Conservation (phyloP, 1,284 basidiomycete species). For the Puccinia brachypodii region DNA sequence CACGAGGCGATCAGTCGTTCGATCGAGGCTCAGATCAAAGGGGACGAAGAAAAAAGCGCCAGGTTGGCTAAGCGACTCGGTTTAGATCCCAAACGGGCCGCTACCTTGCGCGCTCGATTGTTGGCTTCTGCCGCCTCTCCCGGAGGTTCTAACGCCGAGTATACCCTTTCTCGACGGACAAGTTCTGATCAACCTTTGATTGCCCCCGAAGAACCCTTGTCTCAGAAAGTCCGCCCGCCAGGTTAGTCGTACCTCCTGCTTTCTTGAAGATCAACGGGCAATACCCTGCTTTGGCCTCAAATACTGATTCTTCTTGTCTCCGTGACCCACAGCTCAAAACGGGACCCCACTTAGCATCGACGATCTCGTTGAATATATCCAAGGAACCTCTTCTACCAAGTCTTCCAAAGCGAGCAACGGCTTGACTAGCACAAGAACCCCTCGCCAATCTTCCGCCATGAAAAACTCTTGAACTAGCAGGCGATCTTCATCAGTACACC, state of each 20-base stretch:
- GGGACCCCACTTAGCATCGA: slow-evolving; percentile 28
- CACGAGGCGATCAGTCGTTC: slow-evolving; percentile 32
- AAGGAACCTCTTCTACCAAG: slow-evolving; percentile 28
- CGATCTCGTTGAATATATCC: slow-evolving; percentile 46
- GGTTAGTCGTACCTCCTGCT: not conserved
- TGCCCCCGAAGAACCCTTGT: not conserved
- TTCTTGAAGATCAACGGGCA: not conserved
- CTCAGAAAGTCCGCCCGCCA: slow-evolving; percentile 20
- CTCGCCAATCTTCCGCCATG: not conserved
- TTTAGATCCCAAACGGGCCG: slow-evolving; percentile 46
- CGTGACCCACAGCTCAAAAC: slow-evolving; percentile 6
- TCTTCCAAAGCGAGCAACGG: slow-evolving; percentile 17
- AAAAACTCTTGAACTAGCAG: not conserved
- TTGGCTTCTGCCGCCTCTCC: slow-evolving; percentile 1
- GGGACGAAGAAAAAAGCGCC: slow-evolving; percentile 40
- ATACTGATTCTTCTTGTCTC: not conserved
- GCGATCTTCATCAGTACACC: no score
- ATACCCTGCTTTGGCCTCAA: not conserved
- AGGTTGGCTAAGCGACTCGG: slow-evolving; percentile 40
- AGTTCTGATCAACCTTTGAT: not conserved
- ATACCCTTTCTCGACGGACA: not conserved
- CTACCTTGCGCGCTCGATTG: slow-evolving; percentile 31
- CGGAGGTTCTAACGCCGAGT: not conserved
- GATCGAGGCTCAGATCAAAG: slow-evolving; percentile 47
- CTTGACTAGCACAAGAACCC: not conserved